Conservation (phyloP, 2,329 filamentous ascomycete genomes). For the Ophiocordyceps camponoti-saundersi region DNA sequence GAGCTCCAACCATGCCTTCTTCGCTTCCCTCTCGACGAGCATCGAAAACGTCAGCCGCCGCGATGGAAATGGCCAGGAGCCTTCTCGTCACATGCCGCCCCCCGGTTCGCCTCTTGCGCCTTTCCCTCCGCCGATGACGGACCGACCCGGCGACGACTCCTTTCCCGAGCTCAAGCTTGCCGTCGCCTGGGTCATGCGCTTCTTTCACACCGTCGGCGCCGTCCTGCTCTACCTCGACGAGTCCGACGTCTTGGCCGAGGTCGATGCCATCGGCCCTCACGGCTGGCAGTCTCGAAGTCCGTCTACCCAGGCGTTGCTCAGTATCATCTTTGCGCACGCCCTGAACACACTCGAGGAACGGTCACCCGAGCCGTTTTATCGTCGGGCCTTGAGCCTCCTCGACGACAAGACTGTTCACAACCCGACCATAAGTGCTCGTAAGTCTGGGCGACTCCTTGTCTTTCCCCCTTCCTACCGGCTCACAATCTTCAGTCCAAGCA, state of each 20-base stretch:
- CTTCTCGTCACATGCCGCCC: background rate
- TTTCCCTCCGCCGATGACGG: background rate
- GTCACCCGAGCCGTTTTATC: slow-evolving; percentile 11
- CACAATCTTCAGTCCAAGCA: slow-evolving; percentile 10
- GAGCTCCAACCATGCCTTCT: slow-evolving; percentile 14
- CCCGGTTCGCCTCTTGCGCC: slow-evolving; percentile 1
- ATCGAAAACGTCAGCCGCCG: slow-evolving; percentile 9
- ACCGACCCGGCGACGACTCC: background rate
- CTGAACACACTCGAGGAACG: slow-evolving; percentile 6
- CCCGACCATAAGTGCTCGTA: slow-evolving; percentile 7
- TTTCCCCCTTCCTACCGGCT: background rate
- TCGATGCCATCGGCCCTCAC: slow-evolving; percentile 5
- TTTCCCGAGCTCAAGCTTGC: slow-evolving; percentile 6
- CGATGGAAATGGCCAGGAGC: slow-evolving; percentile 1
- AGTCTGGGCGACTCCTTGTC: background rate
- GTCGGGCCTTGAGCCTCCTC: slow-evolving; percentile 8
- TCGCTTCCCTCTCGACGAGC: slow-evolving; percentile 9
- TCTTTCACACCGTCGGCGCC: slow-evolving; percentile 13
- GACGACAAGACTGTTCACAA: slow-evolving; percentile 9
- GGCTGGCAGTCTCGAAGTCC: slow-evolving; percentile 3
- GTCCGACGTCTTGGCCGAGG: slow-evolving; percentile 5
- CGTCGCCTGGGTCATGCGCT: slow-evolving; percentile 7
- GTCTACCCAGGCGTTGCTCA: slow-evolving; percentile 8
- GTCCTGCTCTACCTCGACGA: slow-evolving; percentile 10
- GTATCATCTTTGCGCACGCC: slow-evolving; percentile 12